These are phyloP conservation scores for Orbilia brochopaga DNA, from an alignment of 2,329 filamentous ascomycete genomes.

Conservation along the genomic window DNA sequence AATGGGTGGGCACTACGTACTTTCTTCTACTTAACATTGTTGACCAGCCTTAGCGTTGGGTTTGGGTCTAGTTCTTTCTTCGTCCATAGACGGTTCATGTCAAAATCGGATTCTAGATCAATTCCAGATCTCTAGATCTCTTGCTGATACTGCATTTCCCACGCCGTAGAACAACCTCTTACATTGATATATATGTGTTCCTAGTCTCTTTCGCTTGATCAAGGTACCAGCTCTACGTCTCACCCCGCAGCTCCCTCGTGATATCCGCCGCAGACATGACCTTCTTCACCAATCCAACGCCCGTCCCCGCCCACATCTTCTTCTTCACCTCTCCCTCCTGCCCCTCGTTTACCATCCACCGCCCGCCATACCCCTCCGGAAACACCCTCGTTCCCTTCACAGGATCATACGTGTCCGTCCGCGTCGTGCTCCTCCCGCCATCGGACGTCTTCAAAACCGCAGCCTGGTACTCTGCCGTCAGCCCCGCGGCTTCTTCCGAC, in stretches of 20 bases:
- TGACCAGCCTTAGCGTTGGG: no score
- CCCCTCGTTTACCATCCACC: constrained; percentile 66
- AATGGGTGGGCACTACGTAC: no score
- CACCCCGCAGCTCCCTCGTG: constrained; percentile 61
- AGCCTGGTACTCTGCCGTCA: constrained; percentile 60
- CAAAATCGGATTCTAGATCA: no score
- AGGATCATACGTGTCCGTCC: constrained; percentile 63
- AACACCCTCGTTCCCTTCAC: constrained; percentile 66
- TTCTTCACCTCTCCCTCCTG: constrained; percentile 60
- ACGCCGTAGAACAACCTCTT: no score
- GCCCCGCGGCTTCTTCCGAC: constrained; percentile 60
- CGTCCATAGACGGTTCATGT: no score
- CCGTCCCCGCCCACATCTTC: constrained; percentile 69
- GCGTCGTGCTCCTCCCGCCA: constrained; percentile 63
- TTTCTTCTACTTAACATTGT: no score
- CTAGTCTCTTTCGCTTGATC: no score
- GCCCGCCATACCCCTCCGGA: constrained; percentile 65
- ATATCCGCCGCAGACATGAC: constrained; percentile 64
- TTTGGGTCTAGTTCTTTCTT: no score
- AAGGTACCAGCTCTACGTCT: constrained; percentile 39
- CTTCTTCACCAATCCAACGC: constrained; percentile 65
- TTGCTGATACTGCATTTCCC: no score
- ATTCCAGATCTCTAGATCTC: no score
- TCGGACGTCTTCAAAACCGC: constrained; percentile 61
- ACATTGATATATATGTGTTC: no score